phyloP scores from a whole-genome alignment of 257 asterid genomes.

The Thymus mandschuricus region DNA sequence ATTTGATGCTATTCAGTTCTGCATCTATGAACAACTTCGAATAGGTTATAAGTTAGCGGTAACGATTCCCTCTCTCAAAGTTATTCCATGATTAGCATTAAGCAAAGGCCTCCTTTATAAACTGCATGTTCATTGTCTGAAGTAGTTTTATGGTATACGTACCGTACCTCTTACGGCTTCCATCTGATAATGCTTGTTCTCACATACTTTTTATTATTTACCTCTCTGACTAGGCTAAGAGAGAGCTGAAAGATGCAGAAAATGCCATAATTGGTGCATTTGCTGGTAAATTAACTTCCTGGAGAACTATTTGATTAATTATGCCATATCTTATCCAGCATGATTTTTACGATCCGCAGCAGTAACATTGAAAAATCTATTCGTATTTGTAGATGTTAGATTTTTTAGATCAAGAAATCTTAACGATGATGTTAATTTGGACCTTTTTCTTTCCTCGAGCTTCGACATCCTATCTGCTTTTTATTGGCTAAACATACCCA shows the following conservation, averaged over 20 bases:
- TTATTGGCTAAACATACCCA: neutral
- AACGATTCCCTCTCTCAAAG: conserved; percentile 38
- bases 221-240: conserved; percentile 67
- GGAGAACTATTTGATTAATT: conserved; percentile 23
- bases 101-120: conserved; percentile 14
- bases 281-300: conserved; percentile 65
- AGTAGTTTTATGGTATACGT: conserved; percentile 5
- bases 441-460: neutral
- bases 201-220: conserved; percentile 5
- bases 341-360: too few relatives aligned
- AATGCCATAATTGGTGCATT: conserved; percentile 92
- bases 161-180: conserved; percentile 9
- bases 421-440: too few relatives aligned
- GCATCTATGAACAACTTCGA: conserved; percentile 92
- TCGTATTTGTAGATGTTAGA: too few relatives aligned
- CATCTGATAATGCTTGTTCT: conserved; percentile 20
- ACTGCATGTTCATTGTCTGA: conserved; percentile 17
- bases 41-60: conserved; percentile 92
- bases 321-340: too few relatives aligned
- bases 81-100: conserved; percentile 8
- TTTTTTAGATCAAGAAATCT: too few relatives aligned
- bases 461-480: neutral
- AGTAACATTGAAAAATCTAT: too few relatives aligned
- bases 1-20: conserved; percentile 81
- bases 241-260: conserved; percentile 92